phyloP scores from a whole-genome alignment of 164 flowering plant species.

The Macadamia integrifolia region DNA sequence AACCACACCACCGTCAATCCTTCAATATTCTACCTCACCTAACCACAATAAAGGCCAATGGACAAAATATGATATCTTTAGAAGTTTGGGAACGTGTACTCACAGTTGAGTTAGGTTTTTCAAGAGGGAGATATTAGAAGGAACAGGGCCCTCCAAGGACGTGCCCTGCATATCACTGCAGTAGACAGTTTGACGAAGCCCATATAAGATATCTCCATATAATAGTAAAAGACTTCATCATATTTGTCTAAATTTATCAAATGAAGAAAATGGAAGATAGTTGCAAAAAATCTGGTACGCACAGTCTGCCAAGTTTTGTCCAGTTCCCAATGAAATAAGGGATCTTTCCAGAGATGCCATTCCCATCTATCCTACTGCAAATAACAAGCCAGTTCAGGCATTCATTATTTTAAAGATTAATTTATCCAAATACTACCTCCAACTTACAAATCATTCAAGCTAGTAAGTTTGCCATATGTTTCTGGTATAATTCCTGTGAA shows the following conservation, averaged over 20 bases:
- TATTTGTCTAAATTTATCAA: too few species aligned
- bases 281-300: slow-evolving; percentile 18
- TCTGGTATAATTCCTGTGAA: slow-evolving; percentile 49
- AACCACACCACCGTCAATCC: not conserved
- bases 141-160: slow-evolving; percentile 53
- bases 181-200: too few species aligned
- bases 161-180: slow-evolving; percentile 18
- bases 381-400: slow-evolving; percentile 4
- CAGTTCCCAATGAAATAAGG: slow-evolving; percentile 77
- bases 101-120: slow-evolving; percentile 22
- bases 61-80: too few species aligned
- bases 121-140: slow-evolving; percentile 46
- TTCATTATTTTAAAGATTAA: not conserved
- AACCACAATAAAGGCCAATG: too few species aligned
- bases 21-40: not conserved
- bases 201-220: too few species aligned
- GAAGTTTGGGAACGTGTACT: not conserved
- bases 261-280: not conserved
- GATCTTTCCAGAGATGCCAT: slow-evolving; percentile 48
- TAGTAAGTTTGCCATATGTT: slow-evolving; percentile 32
- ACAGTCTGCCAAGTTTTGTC: slow-evolving; percentile 47
- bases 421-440: not conserved
- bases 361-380: slow-evolving; percentile 77
- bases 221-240: too few species aligned
- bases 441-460: slow-evolving; percentile 49